These are phyloP conservation scores for Pseudogymnoascus sp. DNA, from an alignment of 2,329 filamentous ascomycete species.

Conservation along the genomic window DNA sequence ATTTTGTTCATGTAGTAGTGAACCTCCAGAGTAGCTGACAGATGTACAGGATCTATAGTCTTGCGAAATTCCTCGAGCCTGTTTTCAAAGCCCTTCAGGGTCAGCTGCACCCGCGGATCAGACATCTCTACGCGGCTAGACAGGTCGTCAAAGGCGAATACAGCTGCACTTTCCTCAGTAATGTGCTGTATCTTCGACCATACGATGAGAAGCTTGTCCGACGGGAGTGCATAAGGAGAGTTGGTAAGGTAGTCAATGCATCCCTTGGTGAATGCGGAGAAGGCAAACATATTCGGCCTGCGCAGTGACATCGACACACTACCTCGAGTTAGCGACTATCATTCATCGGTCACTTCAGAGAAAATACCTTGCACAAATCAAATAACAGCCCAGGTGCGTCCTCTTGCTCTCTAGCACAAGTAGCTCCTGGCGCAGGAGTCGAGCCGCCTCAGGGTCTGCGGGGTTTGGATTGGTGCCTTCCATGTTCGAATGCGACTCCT, in stretches of 20 bases:
- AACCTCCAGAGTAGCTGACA: constrained; percentile 25
- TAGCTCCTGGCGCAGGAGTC: constrained; percentile 6
- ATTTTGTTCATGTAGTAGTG: constrained; percentile 45
- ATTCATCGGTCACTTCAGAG: neutral
- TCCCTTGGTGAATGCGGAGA: constrained; percentile 36
- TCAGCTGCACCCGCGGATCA: constrained; percentile 46
- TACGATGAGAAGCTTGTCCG: constrained; percentile 33
- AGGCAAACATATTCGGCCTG: constrained; percentile 37
- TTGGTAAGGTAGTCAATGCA: constrained; percentile 35
- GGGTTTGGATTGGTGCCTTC: neutral
- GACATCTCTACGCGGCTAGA: constrained; percentile 39
- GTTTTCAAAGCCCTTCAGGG: constrained; percentile 45
- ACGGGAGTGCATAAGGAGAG: constrained; percentile 28
- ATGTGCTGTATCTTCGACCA: constrained; percentile 38
- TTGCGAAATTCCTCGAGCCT: constrained; percentile 40
- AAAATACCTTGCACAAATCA: constrained; percentile 29
- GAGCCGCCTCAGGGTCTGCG: neutral
- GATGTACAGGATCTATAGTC: constrained; percentile 30
- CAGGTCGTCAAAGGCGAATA: constrained; percentile 42
- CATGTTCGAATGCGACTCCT: neutral
- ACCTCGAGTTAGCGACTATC: constrained; percentile 8
- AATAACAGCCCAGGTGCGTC: constrained; percentile 34
- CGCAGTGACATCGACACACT: constrained; percentile 36
- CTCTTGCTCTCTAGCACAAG: constrained; percentile 31
- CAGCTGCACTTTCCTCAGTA: constrained; percentile 47